Evolutionary conservation across 305 asterid species (phyloP).

Genomic region (Petunia hybrid): DNA sequence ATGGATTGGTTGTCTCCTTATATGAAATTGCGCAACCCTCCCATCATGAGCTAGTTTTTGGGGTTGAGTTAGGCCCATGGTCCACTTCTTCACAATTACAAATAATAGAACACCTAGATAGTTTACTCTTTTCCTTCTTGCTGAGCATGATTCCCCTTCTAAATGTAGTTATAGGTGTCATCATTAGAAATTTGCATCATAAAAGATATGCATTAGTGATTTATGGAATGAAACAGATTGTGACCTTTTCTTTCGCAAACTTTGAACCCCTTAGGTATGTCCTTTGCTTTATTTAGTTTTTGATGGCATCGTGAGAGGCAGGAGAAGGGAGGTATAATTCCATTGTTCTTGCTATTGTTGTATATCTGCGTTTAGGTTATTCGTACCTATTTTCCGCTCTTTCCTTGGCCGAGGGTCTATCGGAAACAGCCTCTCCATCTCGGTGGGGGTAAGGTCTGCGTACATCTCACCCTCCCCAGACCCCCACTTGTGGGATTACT

Average conservation of each 20-base stretch:
- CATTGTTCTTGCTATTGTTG: background rate
- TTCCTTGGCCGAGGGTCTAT: background rate
- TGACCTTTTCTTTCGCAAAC: constrained; percentile 2
- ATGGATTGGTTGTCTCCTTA: too few relatives aligned
- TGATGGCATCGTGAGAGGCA: background rate
- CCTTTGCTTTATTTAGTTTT: background rate
- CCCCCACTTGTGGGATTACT: too few relatives aligned
- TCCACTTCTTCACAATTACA: too few relatives aligned
- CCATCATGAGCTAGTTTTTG: too few relatives aligned
- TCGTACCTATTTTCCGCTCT: background rate
- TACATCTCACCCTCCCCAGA: too few relatives aligned
- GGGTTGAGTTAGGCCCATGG: too few relatives aligned
- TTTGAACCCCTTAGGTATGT: background rate
- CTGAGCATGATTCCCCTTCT: constrained; percentile 26
- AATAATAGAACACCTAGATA: background rate
- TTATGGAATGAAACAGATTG: background rate
- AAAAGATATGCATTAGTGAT: background rate
- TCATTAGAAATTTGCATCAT: background rate
- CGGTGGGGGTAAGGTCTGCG: too few relatives aligned
- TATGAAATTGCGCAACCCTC: too few relatives aligned
- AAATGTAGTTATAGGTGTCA: constrained; percentile 22
- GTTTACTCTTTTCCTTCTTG: background rate
- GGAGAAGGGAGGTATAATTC: constrained; percentile 28
- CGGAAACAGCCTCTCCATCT: too few relatives aligned
- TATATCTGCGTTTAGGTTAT: constrained; percentile 10